Evolutionary conservation across 1,284 basidiomycete genomes (phyloP).

Genomic region (Melampsora occidentalis): DNA sequence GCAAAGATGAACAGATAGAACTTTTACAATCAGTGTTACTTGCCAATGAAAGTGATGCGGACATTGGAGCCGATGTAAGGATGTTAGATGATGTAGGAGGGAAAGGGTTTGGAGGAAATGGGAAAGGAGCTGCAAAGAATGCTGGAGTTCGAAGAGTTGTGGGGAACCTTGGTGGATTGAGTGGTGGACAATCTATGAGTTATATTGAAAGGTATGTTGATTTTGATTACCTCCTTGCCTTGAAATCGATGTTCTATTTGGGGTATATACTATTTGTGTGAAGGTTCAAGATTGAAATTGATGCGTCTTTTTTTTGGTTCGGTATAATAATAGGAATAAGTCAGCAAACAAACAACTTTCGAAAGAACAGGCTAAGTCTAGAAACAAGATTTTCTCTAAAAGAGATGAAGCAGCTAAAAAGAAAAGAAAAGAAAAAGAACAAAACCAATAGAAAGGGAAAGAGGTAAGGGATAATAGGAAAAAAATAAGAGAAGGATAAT

Average conservation of each 20-base stretch:
- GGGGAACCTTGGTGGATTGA: slow-evolving; percentile 52
- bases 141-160: slow-evolving; percentile 51
- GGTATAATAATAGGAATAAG: slow-evolving; percentile 50
- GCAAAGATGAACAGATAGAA: slow-evolving; percentile 89
- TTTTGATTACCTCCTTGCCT: background rate
- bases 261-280: background rate
- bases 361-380: slow-evolving; percentile 47
- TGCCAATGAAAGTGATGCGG: slow-evolving; percentile 85
- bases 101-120: slow-evolving; percentile 25
- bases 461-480: no score
- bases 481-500: no score
- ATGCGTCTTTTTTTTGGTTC: background rate
- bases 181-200: slow-evolving; percentile 54
- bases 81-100: slow-evolving; percentile 59
- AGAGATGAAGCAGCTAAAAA: slow-evolving; percentile 42
- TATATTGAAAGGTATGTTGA: slow-evolving; percentile 49
- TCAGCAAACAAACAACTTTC: slow-evolving; percentile 52
- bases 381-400: slow-evolving; percentile 40
- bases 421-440: slow-evolving; percentile 38
- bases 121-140: slow-evolving; percentile 19
- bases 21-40: slow-evolving; percentile 86
- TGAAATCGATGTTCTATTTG: no score
- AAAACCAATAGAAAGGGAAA: background rate
- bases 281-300: background rate
- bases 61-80: slow-evolving; percentile 69